Evolutionary conservation across 139 green algal species (phyloP), one percentile per base, ranked within the genome.

Genomic region (Chlorella sp.): DNA sequence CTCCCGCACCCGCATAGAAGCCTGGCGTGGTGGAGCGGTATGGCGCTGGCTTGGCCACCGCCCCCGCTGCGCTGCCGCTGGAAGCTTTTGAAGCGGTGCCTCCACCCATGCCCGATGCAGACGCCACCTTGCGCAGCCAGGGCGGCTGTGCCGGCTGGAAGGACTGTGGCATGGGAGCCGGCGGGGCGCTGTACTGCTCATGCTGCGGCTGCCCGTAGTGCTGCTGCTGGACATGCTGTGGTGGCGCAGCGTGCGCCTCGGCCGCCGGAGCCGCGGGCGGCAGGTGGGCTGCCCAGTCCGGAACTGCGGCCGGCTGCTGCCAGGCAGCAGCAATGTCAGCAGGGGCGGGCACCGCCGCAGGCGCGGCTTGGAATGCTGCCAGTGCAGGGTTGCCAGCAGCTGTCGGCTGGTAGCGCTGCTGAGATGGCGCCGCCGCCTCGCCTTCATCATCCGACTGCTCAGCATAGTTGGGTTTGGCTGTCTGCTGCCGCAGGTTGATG

Each of bases 401-500:
- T 62, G 73, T 32, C 64, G 17, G 64, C 14, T 36, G 65, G 65
- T 28, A 36, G 34, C 65, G 65, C n/a, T 43, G 65, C 65, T 28
- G 65, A 38, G 20, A 34, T 38, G 11, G 65, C 34, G 65, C 7
- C 34, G 65, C 7, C 34, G 65, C 65, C 65, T 40, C 56, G 38
- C 28, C 76, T 20, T 82, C 76, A 1, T 82, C 76, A 22, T 72
- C 76, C 13, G 76, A 82, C 38, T 73, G 76, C 40, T 82, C 76
- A 26, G 76, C 56, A 30, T 82, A 82, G 38, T 60, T 73, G 26
- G 76, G 76, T 40, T 82, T 72, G 24, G 32, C 76, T 1, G 76
- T 82, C 76, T 82, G 76, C 56, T 82, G 76, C 36, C 76, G 76
- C 56, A 82, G 56, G 58, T 82, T 82, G 76, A 82, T 82, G 56